A percentile compares a stretch with the other conserved stretches of the same genome.
phyloP scores from a whole-genome alignment of 176 grass and related monocot species.

The Aechmea fasciata region DNA sequence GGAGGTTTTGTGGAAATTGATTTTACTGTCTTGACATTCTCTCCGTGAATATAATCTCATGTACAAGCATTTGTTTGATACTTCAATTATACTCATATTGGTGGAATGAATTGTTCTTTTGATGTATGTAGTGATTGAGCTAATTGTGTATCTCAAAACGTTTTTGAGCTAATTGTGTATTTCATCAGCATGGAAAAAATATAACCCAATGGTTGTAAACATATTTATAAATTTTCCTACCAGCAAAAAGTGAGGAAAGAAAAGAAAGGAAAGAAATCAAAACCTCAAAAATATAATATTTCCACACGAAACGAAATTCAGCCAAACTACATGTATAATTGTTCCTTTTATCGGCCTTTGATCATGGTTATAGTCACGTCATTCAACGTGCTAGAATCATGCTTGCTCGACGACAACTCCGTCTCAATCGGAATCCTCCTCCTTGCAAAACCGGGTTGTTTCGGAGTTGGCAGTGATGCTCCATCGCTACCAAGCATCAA shows the following conservation, averaged over 20 bases:
- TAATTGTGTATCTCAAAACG: too few relatives aligned
- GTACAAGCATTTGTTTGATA: neutral
- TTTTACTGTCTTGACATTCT: neutral
- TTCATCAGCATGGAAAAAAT: neutral
- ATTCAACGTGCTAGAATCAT: slow-evolving; percentile 27
- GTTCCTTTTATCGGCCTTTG: slow-evolving; percentile 36
- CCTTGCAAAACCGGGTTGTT: slow-evolving; percentile 48
- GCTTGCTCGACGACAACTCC: slow-evolving; percentile 41
- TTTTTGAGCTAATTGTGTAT: too few relatives aligned
- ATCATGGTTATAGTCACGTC: slow-evolving; percentile 33
- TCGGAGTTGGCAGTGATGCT: slow-evolving; percentile 34
- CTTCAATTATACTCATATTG: neutral
- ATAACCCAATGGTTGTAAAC: neutral
- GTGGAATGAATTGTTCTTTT: neutral
- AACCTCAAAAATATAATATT: neutral
- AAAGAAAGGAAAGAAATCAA: neutral
- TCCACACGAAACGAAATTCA: neutral
- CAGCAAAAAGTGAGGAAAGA: neutral
- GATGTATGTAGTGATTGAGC: neutral
- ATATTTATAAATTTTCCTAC: neutral
- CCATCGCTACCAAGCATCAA: slow-evolving; percentile 42
- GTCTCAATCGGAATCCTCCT: slow-evolving; percentile 33
- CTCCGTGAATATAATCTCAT: neutral
- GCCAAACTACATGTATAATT: too few relatives aligned
- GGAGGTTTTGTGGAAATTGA: neutral